Evolutionary conservation across 228 moss, liverwort and hornwort genomes (phyloP).

Genomic region (Sphagnum fallax): DNA sequence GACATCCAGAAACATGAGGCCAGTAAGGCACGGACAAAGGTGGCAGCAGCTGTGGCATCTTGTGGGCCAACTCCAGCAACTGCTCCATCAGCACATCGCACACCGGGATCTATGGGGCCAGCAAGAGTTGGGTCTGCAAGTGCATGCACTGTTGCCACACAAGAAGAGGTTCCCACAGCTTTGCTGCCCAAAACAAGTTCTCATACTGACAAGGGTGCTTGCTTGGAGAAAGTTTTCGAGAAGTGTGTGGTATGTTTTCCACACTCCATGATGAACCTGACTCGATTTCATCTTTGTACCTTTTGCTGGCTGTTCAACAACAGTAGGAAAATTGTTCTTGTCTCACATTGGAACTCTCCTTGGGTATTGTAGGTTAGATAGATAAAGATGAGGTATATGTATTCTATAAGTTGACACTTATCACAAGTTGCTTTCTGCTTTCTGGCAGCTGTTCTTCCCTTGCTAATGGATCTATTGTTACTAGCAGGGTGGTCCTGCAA

Average conservation of each 20-base stretch:
- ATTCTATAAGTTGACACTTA: too few relatives aligned
- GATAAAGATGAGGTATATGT: too few relatives aligned
- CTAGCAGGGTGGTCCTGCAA: too few relatives aligned
- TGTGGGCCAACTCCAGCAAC: constrained; percentile 3
- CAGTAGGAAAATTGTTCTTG: neutral
- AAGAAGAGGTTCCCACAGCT: neutral
- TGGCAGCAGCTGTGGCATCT: constrained; percentile 22
- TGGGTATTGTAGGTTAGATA: too few relatives aligned
- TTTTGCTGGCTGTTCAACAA: constrained; percentile 16
- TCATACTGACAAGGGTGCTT: constrained; percentile 1
- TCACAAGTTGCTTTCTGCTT: too few relatives aligned
- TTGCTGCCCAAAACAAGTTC: constrained; percentile 3
- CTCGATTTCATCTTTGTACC: neutral
- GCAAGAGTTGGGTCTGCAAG: constrained; percentile 7
- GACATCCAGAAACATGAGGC: constrained; percentile 56
- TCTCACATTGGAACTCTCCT: too few relatives aligned
- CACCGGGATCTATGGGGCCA: constrained; percentile 1
- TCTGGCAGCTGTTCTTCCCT: too few relatives aligned
- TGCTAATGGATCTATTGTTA: too few relatives aligned
- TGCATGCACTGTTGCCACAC: neutral
- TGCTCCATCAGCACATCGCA: constrained; percentile 6
- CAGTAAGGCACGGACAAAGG: constrained; percentile 42
- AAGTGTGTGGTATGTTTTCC: neutral
- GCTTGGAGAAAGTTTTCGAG: neutral
- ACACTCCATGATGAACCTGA: too few relatives aligned